A percentile compares a stretch with the other conserved stretches of the same genome.
Conservation (phyloP, 495 filamentous ascomycete species). For the Neurospora terricola region DNA sequence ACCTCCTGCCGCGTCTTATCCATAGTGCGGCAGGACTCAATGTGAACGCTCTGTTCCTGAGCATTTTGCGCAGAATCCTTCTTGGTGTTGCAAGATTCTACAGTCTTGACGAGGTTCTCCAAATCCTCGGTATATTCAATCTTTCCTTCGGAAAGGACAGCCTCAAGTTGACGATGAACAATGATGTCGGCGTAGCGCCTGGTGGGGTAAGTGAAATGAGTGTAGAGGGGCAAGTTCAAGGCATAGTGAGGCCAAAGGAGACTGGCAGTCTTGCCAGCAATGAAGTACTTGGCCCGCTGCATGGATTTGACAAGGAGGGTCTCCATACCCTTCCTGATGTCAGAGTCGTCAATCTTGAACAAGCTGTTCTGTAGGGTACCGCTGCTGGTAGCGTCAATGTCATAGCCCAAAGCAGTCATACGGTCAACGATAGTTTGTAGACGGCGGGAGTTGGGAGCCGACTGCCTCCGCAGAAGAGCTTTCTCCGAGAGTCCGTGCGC, state of each 20-base stretch:
- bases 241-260: constrained; percentile 80
- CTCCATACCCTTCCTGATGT: constrained; percentile 95
- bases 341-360: constrained; percentile 77
- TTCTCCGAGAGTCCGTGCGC: constrained; percentile 73
- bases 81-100: constrained; percentile 95
- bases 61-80: constrained; percentile 97
- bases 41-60: constrained; percentile 97
- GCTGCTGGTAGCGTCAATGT: constrained; percentile 81
- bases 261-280: constrained; percentile 61
- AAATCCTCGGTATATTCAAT: constrained; percentile 84
- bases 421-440: constrained; percentile 84
- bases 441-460: constrained; percentile 74
- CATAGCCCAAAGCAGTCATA: constrained; percentile 83
- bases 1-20: constrained; percentile 75
- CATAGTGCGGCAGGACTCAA: constrained; percentile 92
- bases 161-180: constrained; percentile 90
- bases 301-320: constrained; percentile 87
- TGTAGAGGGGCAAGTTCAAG: constrained; percentile 87
- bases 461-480: constrained; percentile 81
- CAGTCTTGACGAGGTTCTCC: constrained; percentile 81
- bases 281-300: constrained; percentile 91
- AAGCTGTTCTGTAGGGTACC: constrained; percentile 85
- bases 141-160: constrained; percentile 69
- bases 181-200: constrained; percentile 91
- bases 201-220: constrained; percentile 93